phyloP scores from a whole-genome alignment of 1,284 basidiomycete genomes.

The Ceratobasidium papillatum region DNA sequence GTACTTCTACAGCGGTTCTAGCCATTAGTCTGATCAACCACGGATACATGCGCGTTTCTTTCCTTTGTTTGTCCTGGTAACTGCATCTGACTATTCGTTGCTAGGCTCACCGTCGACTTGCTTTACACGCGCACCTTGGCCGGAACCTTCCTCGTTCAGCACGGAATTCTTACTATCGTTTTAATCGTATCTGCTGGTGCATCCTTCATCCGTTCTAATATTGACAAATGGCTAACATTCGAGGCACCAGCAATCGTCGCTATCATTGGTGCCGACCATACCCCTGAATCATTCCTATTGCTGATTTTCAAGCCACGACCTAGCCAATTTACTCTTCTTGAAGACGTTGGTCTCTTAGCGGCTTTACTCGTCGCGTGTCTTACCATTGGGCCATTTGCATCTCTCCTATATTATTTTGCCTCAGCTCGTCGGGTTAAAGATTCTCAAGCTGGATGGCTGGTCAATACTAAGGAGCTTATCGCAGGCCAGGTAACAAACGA shows the following conservation, averaged over 20 bases:
- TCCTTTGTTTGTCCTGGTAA: background rate
- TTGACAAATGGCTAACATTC: background rate
- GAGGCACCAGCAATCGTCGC: background rate
- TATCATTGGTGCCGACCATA: background rate
- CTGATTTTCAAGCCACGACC: background rate
- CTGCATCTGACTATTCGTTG: background rate
- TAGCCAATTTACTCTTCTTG: background rate
- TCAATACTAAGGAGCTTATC: slow-evolving; percentile 1
- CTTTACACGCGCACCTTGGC: background rate
- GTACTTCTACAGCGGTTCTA: background rate
- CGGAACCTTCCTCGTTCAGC: slow-evolving; percentile 5
- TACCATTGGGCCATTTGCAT: background rate
- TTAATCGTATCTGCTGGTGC: background rate
- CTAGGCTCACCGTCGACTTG: background rate
- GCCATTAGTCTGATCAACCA: background rate
- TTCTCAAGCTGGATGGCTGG: background rate
- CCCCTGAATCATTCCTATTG: background rate
- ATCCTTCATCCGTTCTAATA: background rate
- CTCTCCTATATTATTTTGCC: background rate
- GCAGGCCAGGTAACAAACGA: background rate
- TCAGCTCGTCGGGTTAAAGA: background rate
- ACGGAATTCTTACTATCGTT: background rate
- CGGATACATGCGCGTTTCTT: background rate
- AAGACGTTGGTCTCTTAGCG: background rate
- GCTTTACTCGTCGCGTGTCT: background rate